Evolutionary conservation across 2,329 filamentous ascomycete species (phyloP).

Genomic region (Aspergillus vadensis): DNA sequence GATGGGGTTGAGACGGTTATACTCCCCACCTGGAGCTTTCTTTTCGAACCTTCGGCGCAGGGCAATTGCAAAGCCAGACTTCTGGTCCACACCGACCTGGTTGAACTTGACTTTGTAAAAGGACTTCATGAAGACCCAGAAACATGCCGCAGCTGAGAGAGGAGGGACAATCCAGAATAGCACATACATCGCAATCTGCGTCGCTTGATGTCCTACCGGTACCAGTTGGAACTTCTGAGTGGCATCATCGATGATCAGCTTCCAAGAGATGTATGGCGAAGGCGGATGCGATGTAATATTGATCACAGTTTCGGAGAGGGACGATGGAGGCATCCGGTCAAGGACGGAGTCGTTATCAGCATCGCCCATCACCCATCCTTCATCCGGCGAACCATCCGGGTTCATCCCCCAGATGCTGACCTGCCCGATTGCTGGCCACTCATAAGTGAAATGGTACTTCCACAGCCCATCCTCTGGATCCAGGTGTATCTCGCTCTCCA

Average conservation of each 20-base stretch:
- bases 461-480: conserved; percentile 52
- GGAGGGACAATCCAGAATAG: conserved; percentile 57
- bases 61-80: conserved; percentile 23
- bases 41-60: conserved; percentile 1
- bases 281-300: conserved; percentile 60
- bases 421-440: conserved; percentile 64
- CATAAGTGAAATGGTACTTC: conserved; percentile 62
- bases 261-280: conserved; percentile 57
- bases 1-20: conserved; percentile 26
- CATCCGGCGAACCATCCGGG: conserved; percentile 61
- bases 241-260: conserved; percentile 57
- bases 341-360: conserved; percentile 61
- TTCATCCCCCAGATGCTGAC: conserved; percentile 68
- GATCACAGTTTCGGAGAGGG: conserved; percentile 56
- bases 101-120: conserved; percentile 67
- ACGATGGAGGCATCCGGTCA: conserved; percentile 62
- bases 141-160: conserved; percentile 50
- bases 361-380: conserved; percentile 61
- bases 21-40: not conserved
- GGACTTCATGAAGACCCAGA: conserved; percentile 59
- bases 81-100: conserved; percentile 55
- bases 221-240: conserved; percentile 54
- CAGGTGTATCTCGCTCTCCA: conserved; percentile 56
- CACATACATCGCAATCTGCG: conserved; percentile 57
- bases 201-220: conserved; percentile 55